These are phyloP conservation scores for Epichloe aotearoae DNA, from an alignment of 2,329 filamentous ascomycete genomes.

Conservation along the genomic window DNA sequence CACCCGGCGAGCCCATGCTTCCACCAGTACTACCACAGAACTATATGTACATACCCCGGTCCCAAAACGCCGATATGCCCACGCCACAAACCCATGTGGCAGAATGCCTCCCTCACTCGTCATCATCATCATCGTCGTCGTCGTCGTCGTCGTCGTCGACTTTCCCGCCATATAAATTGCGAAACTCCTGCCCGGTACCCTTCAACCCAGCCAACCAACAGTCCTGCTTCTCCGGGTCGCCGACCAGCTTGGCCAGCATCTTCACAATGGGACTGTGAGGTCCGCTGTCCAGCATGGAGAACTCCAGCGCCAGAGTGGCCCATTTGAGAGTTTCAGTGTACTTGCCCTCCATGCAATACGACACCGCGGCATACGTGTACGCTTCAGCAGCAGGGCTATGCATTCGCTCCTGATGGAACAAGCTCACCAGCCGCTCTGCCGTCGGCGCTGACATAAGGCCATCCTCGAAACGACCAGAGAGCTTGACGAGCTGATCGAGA, in stretches of 20 bases:
- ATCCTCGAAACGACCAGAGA: background rate
- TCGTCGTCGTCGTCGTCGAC: too few relatives aligned
- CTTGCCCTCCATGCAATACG: constrained; percentile 26
- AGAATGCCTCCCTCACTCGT: too few relatives aligned
- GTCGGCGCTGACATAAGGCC: constrained; percentile 17
- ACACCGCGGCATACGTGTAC: constrained; percentile 24
- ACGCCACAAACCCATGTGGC: background rate
- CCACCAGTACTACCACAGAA: too few relatives aligned
- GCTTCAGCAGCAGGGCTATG: constrained; percentile 21
- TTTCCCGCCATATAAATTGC: too few relatives aligned
- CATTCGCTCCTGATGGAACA: constrained; percentile 28
- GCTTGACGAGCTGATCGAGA: constrained; percentile 19
- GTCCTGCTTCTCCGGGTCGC: constrained; percentile 2
- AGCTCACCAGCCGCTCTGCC: constrained; percentile 25
- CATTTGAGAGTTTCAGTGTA: constrained; percentile 25
- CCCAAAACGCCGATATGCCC: background rate
- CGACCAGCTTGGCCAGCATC: background rate
- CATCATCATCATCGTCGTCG: too few relatives aligned
- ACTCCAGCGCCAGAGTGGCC: constrained; percentile 24
- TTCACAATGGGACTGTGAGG: background rate
- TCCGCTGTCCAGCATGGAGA: constrained; percentile 14
- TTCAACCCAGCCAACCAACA: constrained; percentile 3
- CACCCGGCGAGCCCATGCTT: too few relatives aligned
- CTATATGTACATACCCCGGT: background rate
- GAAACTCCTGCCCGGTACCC: background rate